Evolutionary conservation across 345 rosid species (phyloP).

Genomic region (Populus tremula): DNA sequence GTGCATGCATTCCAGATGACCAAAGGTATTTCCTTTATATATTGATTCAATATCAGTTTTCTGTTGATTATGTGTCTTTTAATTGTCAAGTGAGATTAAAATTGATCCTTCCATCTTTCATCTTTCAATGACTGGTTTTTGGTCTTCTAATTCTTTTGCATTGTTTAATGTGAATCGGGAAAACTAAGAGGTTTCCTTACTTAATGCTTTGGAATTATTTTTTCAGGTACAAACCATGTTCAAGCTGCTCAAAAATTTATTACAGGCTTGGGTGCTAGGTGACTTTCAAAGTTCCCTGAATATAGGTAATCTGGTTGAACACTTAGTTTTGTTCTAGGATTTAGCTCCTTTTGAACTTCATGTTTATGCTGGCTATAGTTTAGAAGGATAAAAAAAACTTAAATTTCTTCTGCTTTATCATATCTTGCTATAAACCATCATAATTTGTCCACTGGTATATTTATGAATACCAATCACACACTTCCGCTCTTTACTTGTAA

Average conservation of each 20-base stretch:
- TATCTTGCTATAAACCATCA: too few relatives aligned
- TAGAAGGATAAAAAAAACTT: background rate
- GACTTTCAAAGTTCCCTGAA: slow-evolving; percentile 71
- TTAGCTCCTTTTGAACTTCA: background rate
- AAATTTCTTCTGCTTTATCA: background rate
- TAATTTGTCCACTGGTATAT: background rate
- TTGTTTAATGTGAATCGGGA: background rate
- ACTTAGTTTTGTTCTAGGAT: background rate
- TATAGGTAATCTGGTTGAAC: slow-evolving; percentile 46
- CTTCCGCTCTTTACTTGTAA: background rate
- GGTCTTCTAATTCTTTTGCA: background rate
- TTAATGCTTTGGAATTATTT: background rate
- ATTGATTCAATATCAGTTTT: background rate
- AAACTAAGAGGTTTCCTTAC: background rate
- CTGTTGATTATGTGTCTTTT: background rate
- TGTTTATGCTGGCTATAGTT: background rate
- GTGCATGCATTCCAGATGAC: slow-evolving; percentile 73
- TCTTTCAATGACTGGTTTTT: too few relatives aligned
- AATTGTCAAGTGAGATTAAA: background rate
- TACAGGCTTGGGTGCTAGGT: slow-evolving; percentile 94
- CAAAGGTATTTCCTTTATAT: slow-evolving; percentile 44
- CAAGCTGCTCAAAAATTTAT: slow-evolving; percentile 86
- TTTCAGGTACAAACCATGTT: slow-evolving; percentile 66
- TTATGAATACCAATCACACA: background rate
- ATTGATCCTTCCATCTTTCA: background rate